Conservation (phyloP, 2,329 filamentous ascomycete genomes). For the Colletotrichum ledebouriae region DNA sequence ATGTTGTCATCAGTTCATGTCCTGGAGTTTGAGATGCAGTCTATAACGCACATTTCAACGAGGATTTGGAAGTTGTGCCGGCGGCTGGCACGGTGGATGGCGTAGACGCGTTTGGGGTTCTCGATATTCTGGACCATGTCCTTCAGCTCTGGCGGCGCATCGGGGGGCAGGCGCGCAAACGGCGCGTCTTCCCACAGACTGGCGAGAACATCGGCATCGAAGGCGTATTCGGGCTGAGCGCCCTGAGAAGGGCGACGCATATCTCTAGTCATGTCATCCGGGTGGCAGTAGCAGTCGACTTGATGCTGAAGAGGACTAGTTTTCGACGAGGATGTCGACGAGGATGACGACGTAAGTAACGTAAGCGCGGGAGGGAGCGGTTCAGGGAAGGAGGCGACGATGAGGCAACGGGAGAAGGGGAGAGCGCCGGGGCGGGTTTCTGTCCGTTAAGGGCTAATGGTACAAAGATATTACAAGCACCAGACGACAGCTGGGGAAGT, state of each 20-base stretch:
- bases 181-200: conserved; percentile 71
- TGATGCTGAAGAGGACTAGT: conserved; percentile 24
- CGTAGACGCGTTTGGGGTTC: conserved; percentile 72
- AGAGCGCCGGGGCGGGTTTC: background rate
- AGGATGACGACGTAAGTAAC: conserved; percentile 12
- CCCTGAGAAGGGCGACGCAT: conserved; percentile 52
- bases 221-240: conserved; percentile 49
- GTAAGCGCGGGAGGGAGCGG: conserved; percentile 25
- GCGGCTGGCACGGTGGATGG: conserved; percentile 70
- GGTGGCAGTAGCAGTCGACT: conserved; percentile 36
- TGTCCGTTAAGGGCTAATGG: conserved; percentile 16
- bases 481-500: conserved; percentile 23
- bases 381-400: background rate
- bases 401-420: background rate
- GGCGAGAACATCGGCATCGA: conserved; percentile 64
- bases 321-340: background rate
- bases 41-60: conserved; percentile 71
- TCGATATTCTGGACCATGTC: conserved; percentile 70
- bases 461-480: conserved; percentile 32
- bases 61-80: conserved; percentile 75
- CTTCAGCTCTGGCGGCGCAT: conserved; percentile 71
- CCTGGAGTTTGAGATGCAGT: conserved; percentile 11
- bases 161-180: conserved; percentile 70
- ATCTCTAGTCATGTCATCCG: conserved; percentile 66
- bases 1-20: conserved; percentile 40